Evolutionary conservation across 2,329 filamentous ascomycete species (phyloP).

Genomic region (Fusarium verrucosum): DNA sequence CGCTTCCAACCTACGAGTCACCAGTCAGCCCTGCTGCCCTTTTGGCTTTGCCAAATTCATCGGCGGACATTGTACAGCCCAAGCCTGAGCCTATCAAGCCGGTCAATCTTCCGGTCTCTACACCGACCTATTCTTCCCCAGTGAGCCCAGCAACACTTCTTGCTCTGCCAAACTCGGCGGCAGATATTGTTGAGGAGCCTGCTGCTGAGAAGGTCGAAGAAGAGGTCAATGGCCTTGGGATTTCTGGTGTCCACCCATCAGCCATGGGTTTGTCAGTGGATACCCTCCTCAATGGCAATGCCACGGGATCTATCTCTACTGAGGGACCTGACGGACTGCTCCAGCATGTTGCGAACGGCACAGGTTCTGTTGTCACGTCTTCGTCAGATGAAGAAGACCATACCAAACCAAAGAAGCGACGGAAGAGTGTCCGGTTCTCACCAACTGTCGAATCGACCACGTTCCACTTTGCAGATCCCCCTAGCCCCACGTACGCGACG

Average conservation of each 20-base stretch:
- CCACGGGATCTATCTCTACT: neutral
- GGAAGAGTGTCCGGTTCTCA: conserved; percentile 77
- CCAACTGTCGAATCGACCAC: conserved; percentile 72
- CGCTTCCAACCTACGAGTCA: conserved; percentile 30
- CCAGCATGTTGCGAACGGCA: conserved; percentile 8
- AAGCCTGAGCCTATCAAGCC: conserved; percentile 7
- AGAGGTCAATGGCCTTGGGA: conserved; percentile 7
- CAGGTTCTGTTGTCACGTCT: conserved; percentile 12
- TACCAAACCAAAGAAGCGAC: conserved; percentile 50
- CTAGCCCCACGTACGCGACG: conserved; percentile 53
- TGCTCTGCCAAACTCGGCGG: conserved; percentile 63
- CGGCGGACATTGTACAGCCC: conserved; percentile 18
- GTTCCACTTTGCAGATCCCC: conserved; percentile 63
- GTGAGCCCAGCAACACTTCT: conserved; percentile 59
- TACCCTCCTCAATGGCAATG: conserved; percentile 6
- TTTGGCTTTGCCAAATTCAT: conserved; percentile 66
- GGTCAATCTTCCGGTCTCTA: neutral
- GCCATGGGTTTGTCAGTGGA: conserved; percentile 13
- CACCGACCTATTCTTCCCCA: conserved; percentile 45
- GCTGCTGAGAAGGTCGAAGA: neutral
- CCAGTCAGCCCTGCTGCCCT: conserved; percentile 59
- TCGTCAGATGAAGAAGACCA: conserved; percentile 37
- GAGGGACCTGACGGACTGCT: neutral
- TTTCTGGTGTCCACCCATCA: neutral
- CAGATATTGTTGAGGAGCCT: neutral